These are phyloP conservation scores for Ceratocystis destructans DNA, from an alignment of 2,329 filamentous ascomycete species.

Conservation along the genomic window DNA sequence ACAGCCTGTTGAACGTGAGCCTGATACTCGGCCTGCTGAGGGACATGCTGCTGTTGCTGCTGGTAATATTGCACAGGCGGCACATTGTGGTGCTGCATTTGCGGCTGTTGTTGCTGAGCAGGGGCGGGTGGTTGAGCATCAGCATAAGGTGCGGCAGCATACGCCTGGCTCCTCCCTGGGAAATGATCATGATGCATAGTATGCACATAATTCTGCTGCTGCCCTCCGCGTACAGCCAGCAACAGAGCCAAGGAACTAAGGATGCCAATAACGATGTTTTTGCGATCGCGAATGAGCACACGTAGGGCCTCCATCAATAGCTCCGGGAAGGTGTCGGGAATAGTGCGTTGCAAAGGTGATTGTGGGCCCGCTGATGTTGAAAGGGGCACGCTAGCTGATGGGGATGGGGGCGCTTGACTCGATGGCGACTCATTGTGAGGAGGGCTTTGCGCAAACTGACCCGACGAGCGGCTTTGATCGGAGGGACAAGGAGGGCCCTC, in stretches of 20 bases:
- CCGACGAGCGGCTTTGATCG: slow-evolving; percentile 1
- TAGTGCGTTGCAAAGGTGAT: neutral
- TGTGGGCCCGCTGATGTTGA: slow-evolving; percentile 13
- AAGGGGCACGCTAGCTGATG: slow-evolving; percentile 17
- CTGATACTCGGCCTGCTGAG: slow-evolving; percentile 1
- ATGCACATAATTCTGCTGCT: slow-evolving; percentile 22
- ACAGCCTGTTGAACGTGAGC: neutral
- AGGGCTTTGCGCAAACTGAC: neutral
- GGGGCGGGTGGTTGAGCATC: neutral
- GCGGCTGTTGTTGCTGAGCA: slow-evolving; percentile 25
- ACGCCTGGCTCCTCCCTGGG: slow-evolving; percentile 11
- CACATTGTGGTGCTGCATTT: slow-evolving; percentile 22
- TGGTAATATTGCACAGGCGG: slow-evolving; percentile 1
- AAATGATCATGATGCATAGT: slow-evolving; percentile 12
- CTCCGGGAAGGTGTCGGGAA: slow-evolving; percentile 36
- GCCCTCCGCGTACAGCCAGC: slow-evolving; percentile 31
- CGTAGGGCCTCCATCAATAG: slow-evolving; percentile 40
- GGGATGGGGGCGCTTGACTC: neutral
- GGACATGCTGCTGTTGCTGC: neutral
- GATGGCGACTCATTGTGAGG: neutral
- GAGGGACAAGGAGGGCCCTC: slow-evolving; percentile 15
- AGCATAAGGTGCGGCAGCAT: neutral
- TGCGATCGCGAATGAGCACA: slow-evolving; percentile 43
- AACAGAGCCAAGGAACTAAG: slow-evolving; percentile 41
- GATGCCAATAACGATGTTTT: slow-evolving; percentile 44